A percentile compares a stretch with the other conserved stretches of the same genome.
These are phyloP conservation scores for Ustilago loliicola DNA, from an alignment of 1,284 basidiomycete genomes.

Conservation along the genomic window DNA sequence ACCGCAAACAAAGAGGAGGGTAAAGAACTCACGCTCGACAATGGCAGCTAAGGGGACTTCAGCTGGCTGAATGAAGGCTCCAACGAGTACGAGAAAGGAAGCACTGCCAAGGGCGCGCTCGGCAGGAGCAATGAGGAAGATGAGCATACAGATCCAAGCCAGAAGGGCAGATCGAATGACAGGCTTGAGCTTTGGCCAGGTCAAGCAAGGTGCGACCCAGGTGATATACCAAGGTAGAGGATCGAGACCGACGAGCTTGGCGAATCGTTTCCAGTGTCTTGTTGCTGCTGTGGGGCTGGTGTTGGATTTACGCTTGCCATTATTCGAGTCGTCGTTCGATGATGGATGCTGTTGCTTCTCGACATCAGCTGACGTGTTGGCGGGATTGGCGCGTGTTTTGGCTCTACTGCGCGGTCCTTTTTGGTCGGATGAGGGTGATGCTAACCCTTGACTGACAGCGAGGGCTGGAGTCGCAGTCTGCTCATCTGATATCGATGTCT, in stretches of 20 bases:
- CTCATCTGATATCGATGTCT: too few species aligned
- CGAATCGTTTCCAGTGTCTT: constrained; percentile 24
- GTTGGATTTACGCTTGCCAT: constrained; percentile 28
- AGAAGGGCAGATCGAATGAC: constrained; percentile 77
- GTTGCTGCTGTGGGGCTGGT: not conserved
- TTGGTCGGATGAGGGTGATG: not conserved
- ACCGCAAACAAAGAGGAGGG: constrained; percentile 74
- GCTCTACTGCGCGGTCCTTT: constrained; percentile 21
- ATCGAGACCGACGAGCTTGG: constrained; percentile 28
- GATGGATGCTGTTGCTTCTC: constrained; percentile 4
- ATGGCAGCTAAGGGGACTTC: constrained; percentile 78
- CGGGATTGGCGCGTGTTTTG: constrained; percentile 3
- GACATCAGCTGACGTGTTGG: constrained; percentile 10
- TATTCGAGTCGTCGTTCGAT: constrained; percentile 21
- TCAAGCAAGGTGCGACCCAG: constrained; percentile 48
- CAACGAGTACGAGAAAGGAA: constrained; percentile 78
- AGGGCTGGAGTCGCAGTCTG: too few species aligned
- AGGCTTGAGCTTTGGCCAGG: constrained; percentile 74
- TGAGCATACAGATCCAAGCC: constrained; percentile 77
- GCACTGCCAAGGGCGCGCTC: constrained; percentile 77
- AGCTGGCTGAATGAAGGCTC: constrained; percentile 79
- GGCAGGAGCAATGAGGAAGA: constrained; percentile 77
- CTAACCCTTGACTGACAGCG: too few species aligned
- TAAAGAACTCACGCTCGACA: constrained; percentile 79
- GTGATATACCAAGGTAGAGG: constrained; percentile 41